Evolutionary conservation across 257 asterid species (phyloP).

Genomic region (Solanum virginianum): DNA sequence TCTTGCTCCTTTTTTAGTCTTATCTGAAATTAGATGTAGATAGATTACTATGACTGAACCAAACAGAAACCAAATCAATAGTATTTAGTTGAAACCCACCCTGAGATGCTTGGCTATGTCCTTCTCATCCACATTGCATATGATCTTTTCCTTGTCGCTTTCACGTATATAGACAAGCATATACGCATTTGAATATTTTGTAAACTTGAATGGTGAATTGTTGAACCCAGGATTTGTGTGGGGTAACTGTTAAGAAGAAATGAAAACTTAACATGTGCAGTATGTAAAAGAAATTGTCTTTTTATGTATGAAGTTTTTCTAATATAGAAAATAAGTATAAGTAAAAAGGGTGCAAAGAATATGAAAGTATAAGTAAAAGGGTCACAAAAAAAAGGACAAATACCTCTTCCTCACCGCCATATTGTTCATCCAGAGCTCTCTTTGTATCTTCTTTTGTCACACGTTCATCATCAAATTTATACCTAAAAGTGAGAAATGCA

Average conservation of each 20-base stretch:
- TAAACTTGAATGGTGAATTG: constrained; percentile 68
- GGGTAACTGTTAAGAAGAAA: constrained; percentile 40
- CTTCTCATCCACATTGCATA: constrained; percentile 77
- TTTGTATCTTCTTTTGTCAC: constrained; percentile 34
- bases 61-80: neutral
- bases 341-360: too few relatives aligned
- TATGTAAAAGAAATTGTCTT: neutral
- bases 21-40: constrained; percentile 27
- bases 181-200: constrained; percentile 73
- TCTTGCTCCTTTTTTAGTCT: constrained; percentile 75
- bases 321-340: neutral
- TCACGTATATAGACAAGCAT: constrained; percentile 88
- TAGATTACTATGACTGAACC: neutral
- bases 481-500: constrained; percentile 13
- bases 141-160: constrained; percentile 61
- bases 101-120: constrained; percentile 77
- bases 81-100: constrained; percentile 25
- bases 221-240: constrained; percentile 71
- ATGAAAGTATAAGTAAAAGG: neutral
- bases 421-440: constrained; percentile 41
- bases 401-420: constrained; percentile 49
- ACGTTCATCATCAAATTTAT: constrained; percentile 41
- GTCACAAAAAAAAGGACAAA: neutral
- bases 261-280: neutral
- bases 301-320: neutral